Percentiles rank a stretch among this genome's conserved stretches.
phyloP scores from a whole-genome alignment of 352 stramenopile genomes.

The Globisporangium splendens region DNA sequence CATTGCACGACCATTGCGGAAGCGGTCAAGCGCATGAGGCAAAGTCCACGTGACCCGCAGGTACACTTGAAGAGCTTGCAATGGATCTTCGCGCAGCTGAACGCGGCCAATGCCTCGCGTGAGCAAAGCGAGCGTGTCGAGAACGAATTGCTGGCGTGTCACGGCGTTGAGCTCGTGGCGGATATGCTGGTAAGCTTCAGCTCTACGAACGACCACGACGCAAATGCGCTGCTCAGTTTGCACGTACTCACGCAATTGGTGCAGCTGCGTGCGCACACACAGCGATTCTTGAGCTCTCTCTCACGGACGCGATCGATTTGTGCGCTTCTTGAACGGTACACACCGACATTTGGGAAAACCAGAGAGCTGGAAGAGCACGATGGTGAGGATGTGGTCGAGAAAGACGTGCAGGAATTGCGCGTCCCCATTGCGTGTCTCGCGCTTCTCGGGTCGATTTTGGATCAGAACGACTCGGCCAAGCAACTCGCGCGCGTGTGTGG shows the following conservation, averaged over 20 bases:
- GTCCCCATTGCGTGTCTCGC: slow-evolving; percentile 13
- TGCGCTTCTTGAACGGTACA: slow-evolving; percentile 18
- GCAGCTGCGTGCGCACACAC: slow-evolving; percentile 18
- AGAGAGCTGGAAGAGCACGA: slow-evolving; percentile 12
- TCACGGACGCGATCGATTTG: slow-evolving; percentile 25
- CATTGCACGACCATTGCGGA: slow-evolving; percentile 48
- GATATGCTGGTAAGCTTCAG: slow-evolving; percentile 16
- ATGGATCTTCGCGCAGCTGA: slow-evolving; percentile 50
- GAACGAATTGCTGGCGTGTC: slow-evolving; percentile 23
- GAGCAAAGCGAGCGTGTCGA: slow-evolving; percentile 28
- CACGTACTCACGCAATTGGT: slow-evolving; percentile 28
- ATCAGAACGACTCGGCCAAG: slow-evolving; percentile 34
- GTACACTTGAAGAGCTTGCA: slow-evolving; percentile 37
- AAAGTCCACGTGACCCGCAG: slow-evolving; percentile 16
- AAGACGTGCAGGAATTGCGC: slow-evolving; percentile 11
- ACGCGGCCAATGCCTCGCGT: slow-evolving; percentile 19
- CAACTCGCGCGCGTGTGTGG: slow-evolving; percentile 26
- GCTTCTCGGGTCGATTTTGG: slow-evolving; percentile 22
- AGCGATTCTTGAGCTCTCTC: slow-evolving; percentile 23
- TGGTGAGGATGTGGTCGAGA: slow-evolving; percentile 5
- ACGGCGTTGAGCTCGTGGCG: slow-evolving; percentile 26
- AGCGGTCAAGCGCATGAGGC: slow-evolving; percentile 34
- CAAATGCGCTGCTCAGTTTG: slow-evolving; percentile 24
- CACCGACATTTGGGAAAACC: slow-evolving; percentile 7
- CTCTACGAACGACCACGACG: slow-evolving; percentile 14